Evolutionary conservation across 345 rosid species (phyloP), one percentile per base, ranked within the genome.

Genomic region (Gynandropsis gynandra): DNA sequence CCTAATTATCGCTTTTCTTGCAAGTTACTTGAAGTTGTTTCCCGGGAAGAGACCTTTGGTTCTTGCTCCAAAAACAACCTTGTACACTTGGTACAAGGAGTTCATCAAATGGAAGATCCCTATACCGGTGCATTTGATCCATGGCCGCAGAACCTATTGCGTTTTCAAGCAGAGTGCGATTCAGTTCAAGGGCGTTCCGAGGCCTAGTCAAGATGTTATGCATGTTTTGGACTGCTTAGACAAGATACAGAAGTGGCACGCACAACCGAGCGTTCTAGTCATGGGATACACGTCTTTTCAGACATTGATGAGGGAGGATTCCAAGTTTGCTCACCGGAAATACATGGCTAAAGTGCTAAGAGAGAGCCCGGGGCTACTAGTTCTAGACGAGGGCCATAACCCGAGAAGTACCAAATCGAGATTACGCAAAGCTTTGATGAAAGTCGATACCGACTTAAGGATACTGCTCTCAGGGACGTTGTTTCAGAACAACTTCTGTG

Each of bases 401-500:
- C 96, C 95, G 0, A 75, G 96, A 65, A 89, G 95, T 61, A 89
- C 96, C 7, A 89, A 86, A 52, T 89, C 97, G 7, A 80, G 97
- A 74, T 63, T 86, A 58, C 75, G 97, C 42, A 89, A 89, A 70
- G 87, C 62, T 35, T 66, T 89, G 80, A 89, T 89, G 97, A 89
- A 81, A 72, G 95, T 81, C 27, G 73, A 81, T 44, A 80, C 95
- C 0, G 94, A 83, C 47, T 53, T 74, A 39, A 76, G 97, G 67
- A 69, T 89, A 39, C 38, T 89, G 76, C 97, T 89, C 33, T 89
- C 96, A 0, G 97, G 94, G 24, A 86, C 97, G 6, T 59, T 89
- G 61, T 89, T 89, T 72, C 97, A 89, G 77, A 89, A 89, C 72
- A 89, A 89, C 68, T 89, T 89, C 73, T 80, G 88, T 42, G 97